Percentiles rank a stretch among this genome's conserved stretches.
Evolutionary conservation across 768 basidiomycete genomes (phyloP).

Genomic region (Kondoa malvinella): DNA sequence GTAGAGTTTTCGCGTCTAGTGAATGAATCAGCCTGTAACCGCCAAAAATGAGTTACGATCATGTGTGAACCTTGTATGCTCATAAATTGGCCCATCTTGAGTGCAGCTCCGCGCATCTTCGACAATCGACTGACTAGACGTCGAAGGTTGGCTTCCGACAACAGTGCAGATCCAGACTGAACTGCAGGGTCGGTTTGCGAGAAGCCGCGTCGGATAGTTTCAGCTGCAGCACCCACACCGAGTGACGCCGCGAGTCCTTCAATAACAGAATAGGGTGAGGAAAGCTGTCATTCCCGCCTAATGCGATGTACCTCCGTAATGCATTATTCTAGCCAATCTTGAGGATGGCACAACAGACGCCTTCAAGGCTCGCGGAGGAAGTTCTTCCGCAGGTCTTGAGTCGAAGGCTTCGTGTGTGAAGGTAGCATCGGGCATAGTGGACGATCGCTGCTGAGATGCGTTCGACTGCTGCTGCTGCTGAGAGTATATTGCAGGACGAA

Average conservation of each 20-base stretch:
- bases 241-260: constrained; percentile 83
- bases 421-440: background rate
- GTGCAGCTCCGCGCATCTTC: constrained; percentile 85
- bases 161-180: constrained; percentile 54
- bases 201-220: constrained; percentile 59
- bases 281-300: background rate
- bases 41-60: background rate
- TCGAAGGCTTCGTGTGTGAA: background rate
- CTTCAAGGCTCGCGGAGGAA: background rate
- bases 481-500: too few relatives aligned
- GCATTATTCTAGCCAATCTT: constrained; percentile 12
- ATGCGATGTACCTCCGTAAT: constrained; percentile 13
- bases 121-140: constrained; percentile 82
- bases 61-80: constrained; percentile 70
- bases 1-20: constrained; percentile 70
- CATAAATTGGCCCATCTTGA: constrained; percentile 93
- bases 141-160: constrained; percentile 60
- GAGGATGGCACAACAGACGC: constrained; percentile 9
- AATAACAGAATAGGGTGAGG: background rate
- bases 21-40: background rate
- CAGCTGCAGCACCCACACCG: constrained; percentile 72
- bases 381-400: background rate
- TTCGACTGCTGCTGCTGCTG: too few relatives aligned
- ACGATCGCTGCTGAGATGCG: too few relatives aligned
- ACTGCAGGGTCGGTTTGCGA: constrained; percentile 33